Evolutionary conservation across 139 green algal species (phyloP).

Genomic region (Volvox reticuliferus): DNA sequence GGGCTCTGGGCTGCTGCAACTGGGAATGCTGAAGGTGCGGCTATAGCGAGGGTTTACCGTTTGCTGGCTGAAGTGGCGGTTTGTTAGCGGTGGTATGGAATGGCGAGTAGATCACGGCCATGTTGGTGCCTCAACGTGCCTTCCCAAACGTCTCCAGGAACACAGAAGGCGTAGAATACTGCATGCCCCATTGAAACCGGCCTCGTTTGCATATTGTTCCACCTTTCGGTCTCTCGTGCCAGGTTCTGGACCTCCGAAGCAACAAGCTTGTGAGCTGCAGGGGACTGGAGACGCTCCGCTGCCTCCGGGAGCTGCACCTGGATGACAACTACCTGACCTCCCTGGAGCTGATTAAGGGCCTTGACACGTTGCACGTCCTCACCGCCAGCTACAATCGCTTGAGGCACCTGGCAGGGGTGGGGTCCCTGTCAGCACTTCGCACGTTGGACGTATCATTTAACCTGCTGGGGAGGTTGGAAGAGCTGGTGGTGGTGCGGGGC

Average conservation of each 20-base stretch:
- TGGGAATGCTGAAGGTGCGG: slow-evolving; percentile 48
- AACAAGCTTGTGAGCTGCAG: slow-evolving; percentile 49
- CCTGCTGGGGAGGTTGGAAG: slow-evolving; percentile 52
- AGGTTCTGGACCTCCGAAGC: slow-evolving; percentile 39
- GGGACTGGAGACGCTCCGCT: slow-evolving; percentile 15
- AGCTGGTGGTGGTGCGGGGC: slow-evolving; percentile 27
- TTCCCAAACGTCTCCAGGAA: no score
- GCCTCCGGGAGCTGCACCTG: slow-evolving; percentile 54
- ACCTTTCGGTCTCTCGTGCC: no score
- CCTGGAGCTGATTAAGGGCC: slow-evolving; percentile 43
- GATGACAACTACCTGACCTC: slow-evolving; percentile 52
- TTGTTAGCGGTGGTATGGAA: no score
- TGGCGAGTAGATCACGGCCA: no score
- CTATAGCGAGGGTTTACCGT: background rate
- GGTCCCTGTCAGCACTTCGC: slow-evolving; percentile 42
- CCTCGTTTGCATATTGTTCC: no score
- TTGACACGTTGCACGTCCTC: slow-evolving; percentile 55
- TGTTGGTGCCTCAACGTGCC: no score
- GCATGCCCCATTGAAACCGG: no score
- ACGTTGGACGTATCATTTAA: slow-evolving; percentile 66
- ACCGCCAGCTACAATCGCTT: slow-evolving; percentile 55
- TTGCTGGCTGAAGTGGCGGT: no score
- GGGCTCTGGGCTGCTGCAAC: slow-evolving; percentile 16
- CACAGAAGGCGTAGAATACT: no score
- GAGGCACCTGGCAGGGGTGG: slow-evolving; percentile 38